Base-by-base conservation (phyloP, 352 stramenopile genomes). In the Phytophthora sojae region DNA sequence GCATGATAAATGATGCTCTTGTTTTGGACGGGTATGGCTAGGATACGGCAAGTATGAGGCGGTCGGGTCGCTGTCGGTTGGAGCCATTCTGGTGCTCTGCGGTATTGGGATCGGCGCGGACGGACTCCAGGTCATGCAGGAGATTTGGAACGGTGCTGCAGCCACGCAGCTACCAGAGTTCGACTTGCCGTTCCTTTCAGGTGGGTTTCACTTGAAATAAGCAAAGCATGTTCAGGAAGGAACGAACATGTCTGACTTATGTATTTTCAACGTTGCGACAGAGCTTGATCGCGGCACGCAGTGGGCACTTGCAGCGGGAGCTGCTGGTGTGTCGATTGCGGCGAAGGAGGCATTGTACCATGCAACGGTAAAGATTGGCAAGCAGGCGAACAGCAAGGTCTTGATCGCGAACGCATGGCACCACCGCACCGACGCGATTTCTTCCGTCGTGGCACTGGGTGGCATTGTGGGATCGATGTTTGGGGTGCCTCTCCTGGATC, bases 361-460 rank as follows among this genome's bases (percentile, higher is more conserved):
- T 42, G 95, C 95, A 23, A 99, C 97, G 0, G 89, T 96, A 15
- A 83, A 81, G 30, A 95, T 99, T 12, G 97, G 93, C 8, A 87
- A 98, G 75, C 74, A 89, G 32, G 75, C 96, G 12, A 98, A 98
- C 69, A 99, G 94, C 64, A 96, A 96, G 61, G 94, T 99, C 19
- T 80, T 99, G 44, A 98, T 99, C 66, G 97, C 97, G 15, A 99
- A 99, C 85, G 97, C 97, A 6, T 99, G 97, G 97, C 97, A 99
- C 61, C 92, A 98, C 61, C 90, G 92, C 14, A 96, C 90, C 1
- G 92, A 98, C 50, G 90, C 92, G 2, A 93, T 97, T 45, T 97
- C 92, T n/a, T 98, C 92, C 0, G 69, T 98, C 17, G 85, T 97
- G 1, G 91, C 92, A 2, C 65, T 97, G 6, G 83, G 84, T 61